These are phyloP conservation scores for Globisporangium cystogenes DNA, from an alignment of 352 stramenopile species.

Conservation along the genomic window DNA sequence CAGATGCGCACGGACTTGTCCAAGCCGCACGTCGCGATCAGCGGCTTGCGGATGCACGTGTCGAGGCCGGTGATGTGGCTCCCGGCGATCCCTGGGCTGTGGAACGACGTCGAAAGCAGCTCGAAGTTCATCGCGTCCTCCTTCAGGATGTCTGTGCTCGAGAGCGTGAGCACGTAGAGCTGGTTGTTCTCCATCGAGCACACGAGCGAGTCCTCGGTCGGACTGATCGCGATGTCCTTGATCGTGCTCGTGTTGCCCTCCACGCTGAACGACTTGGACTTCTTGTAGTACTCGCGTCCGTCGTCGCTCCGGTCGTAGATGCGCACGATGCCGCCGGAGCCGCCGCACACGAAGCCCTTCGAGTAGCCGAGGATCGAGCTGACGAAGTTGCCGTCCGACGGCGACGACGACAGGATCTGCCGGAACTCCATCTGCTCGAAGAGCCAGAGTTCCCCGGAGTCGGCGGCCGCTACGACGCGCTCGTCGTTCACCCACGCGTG, in stretches of 20 bases:
- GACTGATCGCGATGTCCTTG: slow-evolving; percentile 81
- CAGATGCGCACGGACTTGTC: slow-evolving; percentile 91
- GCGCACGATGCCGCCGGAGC: slow-evolving; percentile 63
- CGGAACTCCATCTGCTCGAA: slow-evolving; percentile 93
- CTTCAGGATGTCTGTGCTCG: slow-evolving; percentile 90
- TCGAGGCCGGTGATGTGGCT: slow-evolving; percentile 90
- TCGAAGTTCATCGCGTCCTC: slow-evolving; percentile 94
- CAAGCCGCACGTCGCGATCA: slow-evolving; percentile 87
- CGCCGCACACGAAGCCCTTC: slow-evolving; percentile 86
- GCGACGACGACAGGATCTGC: slow-evolving; percentile 62
- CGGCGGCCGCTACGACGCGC: slow-evolving; percentile 83
- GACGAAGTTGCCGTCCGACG: slow-evolving; percentile 76
- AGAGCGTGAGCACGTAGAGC: slow-evolving; percentile 88
- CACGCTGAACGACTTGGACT: slow-evolving; percentile 86
- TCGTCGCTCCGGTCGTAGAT: slow-evolving; percentile 87
- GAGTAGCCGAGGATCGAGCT: slow-evolving; percentile 85
- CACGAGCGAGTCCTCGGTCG: slow-evolving; percentile 86
- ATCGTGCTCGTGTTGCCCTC: slow-evolving; percentile 79
- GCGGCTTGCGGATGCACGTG: slow-evolving; percentile 89
- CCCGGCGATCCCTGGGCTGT: slow-evolving; percentile 58
- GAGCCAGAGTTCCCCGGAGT: slow-evolving; percentile 87
- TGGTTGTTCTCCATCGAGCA: slow-evolving; percentile 88
- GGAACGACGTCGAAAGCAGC: slow-evolving; percentile 85
- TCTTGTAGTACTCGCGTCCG: slow-evolving; percentile 87
- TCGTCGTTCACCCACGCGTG: slow-evolving; percentile 93